Base-by-base conservation (phyloP, 2,329 filamentous ascomycete species). In the Cryphonectria carpinicola region DNA sequence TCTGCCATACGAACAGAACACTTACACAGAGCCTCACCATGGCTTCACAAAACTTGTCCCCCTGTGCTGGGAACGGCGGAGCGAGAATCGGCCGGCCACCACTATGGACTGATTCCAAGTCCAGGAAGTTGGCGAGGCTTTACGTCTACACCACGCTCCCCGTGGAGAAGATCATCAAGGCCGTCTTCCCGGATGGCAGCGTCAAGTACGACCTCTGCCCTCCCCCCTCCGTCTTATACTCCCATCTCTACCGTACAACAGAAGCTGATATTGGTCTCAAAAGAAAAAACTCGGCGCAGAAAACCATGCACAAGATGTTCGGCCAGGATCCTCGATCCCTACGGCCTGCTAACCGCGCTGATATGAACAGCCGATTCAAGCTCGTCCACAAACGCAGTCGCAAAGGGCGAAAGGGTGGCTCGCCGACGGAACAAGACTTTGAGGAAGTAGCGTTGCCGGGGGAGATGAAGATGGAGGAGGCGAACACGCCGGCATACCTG, bases 241-340 rank as follows among this genome's bases (percentile, higher is more conserved):
- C 5, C 11, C n/a, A 25, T 64, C 61, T 1, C n/a, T 28, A 65
- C 69, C 32, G 22, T 65, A 46, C 19, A 22, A 37, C 62, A 39
- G 61, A 60, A 68, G 64, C 74, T 74, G 70, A 74, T 64, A 65
- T 71, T 72, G 68, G 74, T 60, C 41, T 19, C 70, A 1, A 88
- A 11, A 88, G 86, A 52, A 85, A 85, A 74, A 87, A 89, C 74
- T 88, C 87, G 39, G 87, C 85, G 46, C 87, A 87, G 75, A 89
- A 89, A 79, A 87, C 85, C 32, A 83, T 89, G 73, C 85, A 86
- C 68, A 80, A 81, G 10, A 83, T 88, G 72, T 82, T 89, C 43
- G 87, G 88, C 73, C 87, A 89, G 72, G 86, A 90, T 52, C 86
- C 87, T 41, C 83, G 87, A 76, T 88, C 87, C 82, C 80, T 89